Conservation (phyloP, 352 stramenopile species). For the Pythium dissimile region DNA sequence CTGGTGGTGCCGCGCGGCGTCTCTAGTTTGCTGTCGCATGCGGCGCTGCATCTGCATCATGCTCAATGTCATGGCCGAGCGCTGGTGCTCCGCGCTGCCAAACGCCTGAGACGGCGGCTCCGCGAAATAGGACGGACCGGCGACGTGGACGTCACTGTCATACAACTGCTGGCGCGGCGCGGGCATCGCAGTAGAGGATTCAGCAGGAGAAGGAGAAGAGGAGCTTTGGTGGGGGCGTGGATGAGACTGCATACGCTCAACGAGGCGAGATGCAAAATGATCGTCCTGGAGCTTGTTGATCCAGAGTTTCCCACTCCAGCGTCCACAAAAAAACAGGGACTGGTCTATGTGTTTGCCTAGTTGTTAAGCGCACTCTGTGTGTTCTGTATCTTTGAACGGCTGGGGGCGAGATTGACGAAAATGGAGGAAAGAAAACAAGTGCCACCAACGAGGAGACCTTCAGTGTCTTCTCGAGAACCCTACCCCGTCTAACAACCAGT, state of each 20-base stretch:
- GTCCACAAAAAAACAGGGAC: too few relatives aligned
- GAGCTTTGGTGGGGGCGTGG: too few relatives aligned
- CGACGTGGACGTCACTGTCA: constrained; percentile 2
- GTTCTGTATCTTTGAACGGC: neutral
- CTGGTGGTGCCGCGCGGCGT: neutral
- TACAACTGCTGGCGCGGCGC: constrained; percentile 3
- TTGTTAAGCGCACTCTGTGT: neutral
- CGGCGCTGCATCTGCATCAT: constrained; percentile 6
- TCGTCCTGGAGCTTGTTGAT: too few relatives aligned
- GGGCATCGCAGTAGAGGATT: neutral
- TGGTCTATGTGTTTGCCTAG: neutral
- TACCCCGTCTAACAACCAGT: neutral
- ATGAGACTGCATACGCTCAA: neutral
- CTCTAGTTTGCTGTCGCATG: neutral
- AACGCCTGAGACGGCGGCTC: neutral
- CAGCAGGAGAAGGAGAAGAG: neutral
- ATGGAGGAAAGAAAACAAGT: too few relatives aligned
- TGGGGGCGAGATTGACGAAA: too few relatives aligned
- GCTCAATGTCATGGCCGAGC: neutral
- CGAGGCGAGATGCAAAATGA: neutral
- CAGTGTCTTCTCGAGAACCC: neutral
- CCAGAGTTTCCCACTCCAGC: too few relatives aligned
- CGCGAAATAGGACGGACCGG: neutral
- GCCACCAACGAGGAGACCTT: too few relatives aligned
- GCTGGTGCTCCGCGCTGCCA: neutral